Conservation (phyloP, 495 filamentous ascomycete species). For the Podospora appendiculata region DNA sequence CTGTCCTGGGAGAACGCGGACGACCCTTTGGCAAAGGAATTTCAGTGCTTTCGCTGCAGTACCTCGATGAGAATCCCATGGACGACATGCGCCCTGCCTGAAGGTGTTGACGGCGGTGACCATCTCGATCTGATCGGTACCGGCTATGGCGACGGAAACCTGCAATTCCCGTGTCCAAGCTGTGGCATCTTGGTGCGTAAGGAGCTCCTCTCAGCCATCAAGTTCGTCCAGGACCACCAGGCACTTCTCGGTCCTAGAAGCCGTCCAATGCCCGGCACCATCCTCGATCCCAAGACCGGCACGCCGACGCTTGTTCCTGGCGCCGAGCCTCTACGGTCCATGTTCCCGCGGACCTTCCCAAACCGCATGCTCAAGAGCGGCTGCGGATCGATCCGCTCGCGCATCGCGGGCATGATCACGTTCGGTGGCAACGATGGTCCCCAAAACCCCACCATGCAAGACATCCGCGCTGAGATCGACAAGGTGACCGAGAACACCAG, state of each 20-base stretch:
- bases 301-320: constrained; percentile 14
- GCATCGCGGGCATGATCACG: constrained; percentile 27
- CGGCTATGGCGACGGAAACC: constrained; percentile 63
- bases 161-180: constrained; percentile 31
- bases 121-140: constrained; percentile 22
- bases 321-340: neutral
- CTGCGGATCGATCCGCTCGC: constrained; percentile 18
- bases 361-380: constrained; percentile 48
- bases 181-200: constrained; percentile 48
- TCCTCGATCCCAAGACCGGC: constrained; percentile 37
- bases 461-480: constrained; percentile 38
- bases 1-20: constrained; percentile 53
- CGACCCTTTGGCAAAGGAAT: constrained; percentile 36
- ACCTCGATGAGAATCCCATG: constrained; percentile 43
- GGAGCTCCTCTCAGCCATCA: constrained; percentile 45
- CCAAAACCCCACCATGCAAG: constrained; percentile 29
- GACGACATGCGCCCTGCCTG: constrained; percentile 45
- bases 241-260: constrained; percentile 27
- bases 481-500: constrained; percentile 19
- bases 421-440: constrained; percentile 3
- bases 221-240: constrained; percentile 49
- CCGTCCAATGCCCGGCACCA: constrained; percentile 58
- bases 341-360: constrained; percentile 45
- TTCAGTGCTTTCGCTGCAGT: constrained; percentile 53
- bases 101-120: constrained; percentile 10